Evolutionary conservation across 352 stramenopile species (phyloP).

Genomic region (Globisporangium nagaii): DNA sequence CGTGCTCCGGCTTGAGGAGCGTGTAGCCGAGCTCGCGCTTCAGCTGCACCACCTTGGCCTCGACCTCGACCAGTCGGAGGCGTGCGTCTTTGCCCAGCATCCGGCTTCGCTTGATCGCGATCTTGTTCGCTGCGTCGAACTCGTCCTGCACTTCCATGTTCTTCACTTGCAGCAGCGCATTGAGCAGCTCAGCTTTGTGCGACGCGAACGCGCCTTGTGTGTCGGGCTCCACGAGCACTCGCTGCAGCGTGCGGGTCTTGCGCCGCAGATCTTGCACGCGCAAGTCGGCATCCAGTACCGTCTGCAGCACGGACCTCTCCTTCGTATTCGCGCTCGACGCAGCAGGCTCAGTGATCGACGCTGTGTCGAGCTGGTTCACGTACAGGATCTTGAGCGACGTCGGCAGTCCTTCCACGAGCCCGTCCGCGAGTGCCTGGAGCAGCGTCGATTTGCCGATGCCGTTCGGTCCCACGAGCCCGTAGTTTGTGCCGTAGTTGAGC

Average conservation of each 20-base stretch:
- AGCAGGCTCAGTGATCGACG: constrained; percentile 23
- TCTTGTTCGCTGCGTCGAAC: constrained; percentile 30
- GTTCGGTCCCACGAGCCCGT: constrained; percentile 86
- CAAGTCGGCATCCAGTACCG: constrained; percentile 37
- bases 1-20: constrained; percentile 12
- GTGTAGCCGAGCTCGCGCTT: constrained; percentile 22
- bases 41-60: constrained; percentile 28
- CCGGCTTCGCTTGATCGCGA: constrained; percentile 49
- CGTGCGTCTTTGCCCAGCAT: constrained; percentile 46
- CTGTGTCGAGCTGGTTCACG: constrained; percentile 56
- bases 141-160: constrained; percentile 32
- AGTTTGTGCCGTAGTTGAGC: constrained; percentile 61
- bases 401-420: constrained; percentile 61
- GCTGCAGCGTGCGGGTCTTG: constrained; percentile 33
- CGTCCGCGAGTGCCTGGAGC: constrained; percentile 88
- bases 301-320: constrained; percentile 33
- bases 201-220: constrained; percentile 18
- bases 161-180: constrained; percentile 29
- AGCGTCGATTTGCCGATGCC: constrained; percentile 90
- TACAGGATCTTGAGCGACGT: constrained; percentile 46
- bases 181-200: constrained; percentile 26
- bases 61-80: constrained; percentile 33
- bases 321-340: constrained; percentile 7
- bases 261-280: constrained; percentile 28
- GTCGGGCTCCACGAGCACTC: constrained; percentile 14